These are phyloP conservation scores for Tulasnella sp. DNA, from an alignment of 768 basidiomycete species.

Conservation along the genomic window DNA sequence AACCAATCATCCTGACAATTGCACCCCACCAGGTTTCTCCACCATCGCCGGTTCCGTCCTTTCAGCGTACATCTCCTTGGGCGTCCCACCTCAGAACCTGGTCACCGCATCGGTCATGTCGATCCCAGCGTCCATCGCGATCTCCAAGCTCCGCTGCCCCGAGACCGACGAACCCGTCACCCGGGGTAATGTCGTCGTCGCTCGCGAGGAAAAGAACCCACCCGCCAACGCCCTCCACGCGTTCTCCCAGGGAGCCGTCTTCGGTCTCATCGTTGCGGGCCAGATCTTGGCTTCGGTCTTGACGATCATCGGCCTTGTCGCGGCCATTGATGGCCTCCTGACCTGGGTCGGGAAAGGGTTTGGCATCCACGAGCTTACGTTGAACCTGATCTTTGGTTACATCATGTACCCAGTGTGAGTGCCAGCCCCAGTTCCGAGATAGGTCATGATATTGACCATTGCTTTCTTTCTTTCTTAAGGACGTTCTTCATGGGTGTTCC, in stretches of 20 bases:
- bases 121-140: slow-evolving; percentile 88
- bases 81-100: slow-evolving; percentile 51
- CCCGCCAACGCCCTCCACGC: slow-evolving; percentile 71
- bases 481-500: slow-evolving; percentile 44
- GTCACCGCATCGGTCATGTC: slow-evolving; percentile 89
- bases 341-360: slow-evolving; percentile 86
- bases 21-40: slow-evolving; percentile 47
- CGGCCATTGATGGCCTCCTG: slow-evolving; percentile 69
- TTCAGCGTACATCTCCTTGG: slow-evolving; percentile 57
- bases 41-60: slow-evolving; percentile 89
- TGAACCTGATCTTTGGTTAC: slow-evolving; percentile 78
- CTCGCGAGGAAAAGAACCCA: slow-evolving; percentile 42
- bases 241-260: slow-evolving; percentile 73
- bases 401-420: slow-evolving; percentile 63
- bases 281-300: slow-evolving; percentile 70
- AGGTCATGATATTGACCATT: background rate
- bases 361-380: slow-evolving; percentile 67
- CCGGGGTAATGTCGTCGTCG: slow-evolving; percentile 65
- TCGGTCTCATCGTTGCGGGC: slow-evolving; percentile 77
- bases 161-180: slow-evolving; percentile 81
- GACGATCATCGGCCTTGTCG: slow-evolving; percentile 72
- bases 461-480: background rate
- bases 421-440: background rate
- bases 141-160: slow-evolving; percentile 77
- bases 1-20: background rate